Base-by-base conservation (phyloP, 169 alveolate species). In the Toxoplasma gondii region DNA sequence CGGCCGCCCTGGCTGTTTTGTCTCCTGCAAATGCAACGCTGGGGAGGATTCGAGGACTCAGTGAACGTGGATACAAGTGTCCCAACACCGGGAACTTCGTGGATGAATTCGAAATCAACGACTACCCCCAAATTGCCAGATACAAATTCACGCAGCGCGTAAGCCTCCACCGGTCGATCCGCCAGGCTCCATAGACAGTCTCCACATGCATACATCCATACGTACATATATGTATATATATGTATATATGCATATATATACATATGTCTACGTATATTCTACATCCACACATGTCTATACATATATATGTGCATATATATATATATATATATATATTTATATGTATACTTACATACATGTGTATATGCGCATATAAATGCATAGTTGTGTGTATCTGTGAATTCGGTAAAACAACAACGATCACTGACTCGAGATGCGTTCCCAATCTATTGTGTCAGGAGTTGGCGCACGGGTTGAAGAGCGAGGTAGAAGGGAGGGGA, bases 41-140 rank as follows among this genome's bases (percentile, higher is more conserved):
- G 24, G 96, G 96, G 74, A 94, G 91, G 82, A 92, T 94, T 41
- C 96, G 94, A 45, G 96, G 96, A 29, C 93, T 94, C 36, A 84
- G 94, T n/a, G 94, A 88, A 22, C 80, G 44, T 74, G 96, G 95
- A 49, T 95, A 88, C 53, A 78, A 49, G 44, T 92, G 92, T 70
- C 96, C 96, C 41, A 86, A 90, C 86, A 94, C 97, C 10, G 98
- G 98, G 90, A 97, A 98, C 44, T 96, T 97, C 53, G 96, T 97
- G 67, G 99, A 98, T 91, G 99, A 97, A 53, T 97, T 98, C 87
- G 98, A 97, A 92, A 98, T 98, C 91, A 98, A 98, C 96, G 98
- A 97, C 92, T 98, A 97, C 94, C 98, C 99, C n/a, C 98, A 98
- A 54, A 94, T 95, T 83, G 99, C 98, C 22, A 97, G 99, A 45